Conservation (phyloP, 495 filamentous ascomycete species). For the Chlorociboria aeruginascens region DNA sequence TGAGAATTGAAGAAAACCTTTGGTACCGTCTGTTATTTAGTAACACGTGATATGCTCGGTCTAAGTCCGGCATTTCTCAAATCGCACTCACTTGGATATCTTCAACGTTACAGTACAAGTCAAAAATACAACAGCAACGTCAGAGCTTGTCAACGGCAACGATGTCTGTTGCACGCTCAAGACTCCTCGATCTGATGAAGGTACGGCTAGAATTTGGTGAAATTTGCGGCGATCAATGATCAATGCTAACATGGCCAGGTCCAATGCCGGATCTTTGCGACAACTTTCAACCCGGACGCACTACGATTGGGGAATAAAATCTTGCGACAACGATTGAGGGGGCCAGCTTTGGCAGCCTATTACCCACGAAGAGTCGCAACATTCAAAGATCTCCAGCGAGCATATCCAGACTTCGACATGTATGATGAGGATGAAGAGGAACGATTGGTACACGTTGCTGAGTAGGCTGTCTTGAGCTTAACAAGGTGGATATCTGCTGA, state of each 20-base stretch:
- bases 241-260: slow-evolving; percentile 35
- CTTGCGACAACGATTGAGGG: slow-evolving; percentile 70
- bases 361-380: slow-evolving; percentile 69
- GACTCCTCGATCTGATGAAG: slow-evolving; percentile 70
- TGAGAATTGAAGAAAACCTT: neutral
- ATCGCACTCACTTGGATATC: too few relatives aligned
- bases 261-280: slow-evolving; percentile 83
- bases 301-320: slow-evolving; percentile 78
- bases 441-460: slow-evolving; percentile 62
- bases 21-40: neutral
- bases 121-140: too few relatives aligned
- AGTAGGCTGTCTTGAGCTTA: slow-evolving; percentile 21
- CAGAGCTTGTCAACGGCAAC: slow-evolving; percentile 3
- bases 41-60: too few relatives aligned
- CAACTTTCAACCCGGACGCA: slow-evolving; percentile 76
- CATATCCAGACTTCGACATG: slow-evolving; percentile 52
- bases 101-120: too few relatives aligned
- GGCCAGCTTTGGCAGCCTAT: slow-evolving; percentile 67
- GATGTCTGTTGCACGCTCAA: slow-evolving; percentile 63
- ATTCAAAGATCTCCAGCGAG: slow-evolving; percentile 51
- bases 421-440: slow-evolving; percentile 64
- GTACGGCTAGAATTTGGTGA: slow-evolving; percentile 28
- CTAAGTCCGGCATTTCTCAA: too few relatives aligned
- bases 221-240: slow-evolving; percentile 2
- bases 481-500: slow-evolving; percentile 20